A percentile compares a stretch with the other conserved stretches of the same genome.
These are phyloP conservation scores for Epichloe festucae DNA, from an alignment of 2,329 filamentous ascomycete genomes.

Conservation along the genomic window DNA sequence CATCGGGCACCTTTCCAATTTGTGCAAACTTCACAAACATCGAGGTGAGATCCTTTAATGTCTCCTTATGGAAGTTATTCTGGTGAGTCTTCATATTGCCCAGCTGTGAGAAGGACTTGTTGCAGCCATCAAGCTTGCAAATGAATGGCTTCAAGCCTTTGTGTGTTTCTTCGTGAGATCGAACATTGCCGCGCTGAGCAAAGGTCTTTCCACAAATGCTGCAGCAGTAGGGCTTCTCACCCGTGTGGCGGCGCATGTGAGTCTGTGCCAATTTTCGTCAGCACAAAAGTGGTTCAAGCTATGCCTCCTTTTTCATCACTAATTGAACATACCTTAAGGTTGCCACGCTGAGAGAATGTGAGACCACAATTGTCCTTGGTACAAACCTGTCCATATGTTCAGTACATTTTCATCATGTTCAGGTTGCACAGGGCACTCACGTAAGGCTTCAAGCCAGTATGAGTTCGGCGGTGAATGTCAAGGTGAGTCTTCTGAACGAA, in stretches of 20 bases:
- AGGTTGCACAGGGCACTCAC: conserved; percentile 35
- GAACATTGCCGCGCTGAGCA: conserved; percentile 74
- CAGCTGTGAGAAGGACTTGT: conserved; percentile 78
- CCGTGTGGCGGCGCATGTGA: conserved; percentile 76
- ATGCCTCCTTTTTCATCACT: background rate
- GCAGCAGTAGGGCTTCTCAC: conserved; percentile 74
- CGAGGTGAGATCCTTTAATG: conserved; percentile 53
- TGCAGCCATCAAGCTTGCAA: conserved; percentile 72
- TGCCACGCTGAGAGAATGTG: conserved; percentile 79
- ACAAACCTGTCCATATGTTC: conserved; percentile 39
- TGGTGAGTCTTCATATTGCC: conserved; percentile 94
- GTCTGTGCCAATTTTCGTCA: conserved; percentile 36
- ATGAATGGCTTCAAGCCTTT: conserved; percentile 63
- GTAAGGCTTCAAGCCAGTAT: conserved; percentile 85
- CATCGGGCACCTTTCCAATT: conserved; percentile 39
- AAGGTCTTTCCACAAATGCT: conserved; percentile 70
- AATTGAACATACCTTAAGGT: conserved; percentile 57
- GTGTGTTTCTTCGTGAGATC: conserved; percentile 73
- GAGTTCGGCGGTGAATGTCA: conserved; percentile 75
- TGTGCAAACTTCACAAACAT: conserved; percentile 58
- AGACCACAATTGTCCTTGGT: conserved; percentile 60
- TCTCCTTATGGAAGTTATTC: conserved; percentile 81
- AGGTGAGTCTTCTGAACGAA: conserved; percentile 91
- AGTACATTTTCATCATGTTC: background rate
- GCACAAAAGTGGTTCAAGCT: background rate